These are phyloP conservation scores for Trifolium subterraneum DNA, from an alignment of 306 rosid species.

Conservation along the genomic window DNA sequence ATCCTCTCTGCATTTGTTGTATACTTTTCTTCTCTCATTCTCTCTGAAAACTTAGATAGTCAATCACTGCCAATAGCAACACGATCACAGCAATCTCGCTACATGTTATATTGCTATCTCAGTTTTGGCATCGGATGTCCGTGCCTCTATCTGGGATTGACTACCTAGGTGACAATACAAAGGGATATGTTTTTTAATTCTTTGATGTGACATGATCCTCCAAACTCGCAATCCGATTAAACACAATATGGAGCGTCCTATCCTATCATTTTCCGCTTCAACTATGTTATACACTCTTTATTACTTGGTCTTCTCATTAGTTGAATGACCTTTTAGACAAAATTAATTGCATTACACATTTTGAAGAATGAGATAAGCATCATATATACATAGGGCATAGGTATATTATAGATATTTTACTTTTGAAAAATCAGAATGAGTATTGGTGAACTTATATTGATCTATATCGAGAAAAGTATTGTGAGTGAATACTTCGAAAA, in stretches of 20 bases:
- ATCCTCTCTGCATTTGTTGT: neutral
- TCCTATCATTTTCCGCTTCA: constrained; percentile 13
- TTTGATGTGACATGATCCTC: neutral
- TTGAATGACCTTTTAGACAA: constrained; percentile 21
- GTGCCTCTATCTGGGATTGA: too few species aligned
- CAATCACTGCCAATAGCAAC: too few species aligned
- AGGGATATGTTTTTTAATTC: neutral
- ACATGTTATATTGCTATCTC: too few species aligned
- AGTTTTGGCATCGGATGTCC: too few species aligned
- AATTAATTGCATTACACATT: neutral
- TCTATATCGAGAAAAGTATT: constrained; percentile 5
- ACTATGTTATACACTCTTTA: neutral
- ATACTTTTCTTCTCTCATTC: constrained; percentile 32
- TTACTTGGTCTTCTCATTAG: neutral
- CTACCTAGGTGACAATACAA: neutral
- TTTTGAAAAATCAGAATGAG: constrained; percentile 10
- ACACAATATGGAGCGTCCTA: neutral
- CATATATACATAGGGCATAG: neutral
- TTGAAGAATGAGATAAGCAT: neutral
- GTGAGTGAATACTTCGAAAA: constrained; percentile 15
- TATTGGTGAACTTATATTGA: constrained; percentile 14
- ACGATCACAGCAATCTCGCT: too few species aligned
- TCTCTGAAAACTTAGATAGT: neutral
- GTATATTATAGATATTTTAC: neutral
- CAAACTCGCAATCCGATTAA: neutral